Evolutionary conservation across 371 early-diverging fungal genomes (phyloP), one percentile per base, ranked within the genome.

Genomic region (Mucor ambiguus): DNA sequence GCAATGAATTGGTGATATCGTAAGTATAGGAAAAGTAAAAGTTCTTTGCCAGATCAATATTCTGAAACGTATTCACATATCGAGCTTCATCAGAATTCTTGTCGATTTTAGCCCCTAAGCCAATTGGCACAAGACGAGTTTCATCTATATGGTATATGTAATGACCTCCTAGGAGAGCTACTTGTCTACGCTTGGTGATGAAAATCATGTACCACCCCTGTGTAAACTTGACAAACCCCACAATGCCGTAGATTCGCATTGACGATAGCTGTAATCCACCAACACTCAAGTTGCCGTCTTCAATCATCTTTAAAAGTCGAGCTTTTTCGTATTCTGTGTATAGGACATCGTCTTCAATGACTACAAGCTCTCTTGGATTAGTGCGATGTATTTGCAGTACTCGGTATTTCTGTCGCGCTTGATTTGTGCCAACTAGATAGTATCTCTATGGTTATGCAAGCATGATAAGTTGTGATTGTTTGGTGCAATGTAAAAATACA

Each of bases 71-170:
- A 35, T 88, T 84, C n/a, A 89, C 75, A 69, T 94, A 94, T 66
- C 93, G 77, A 2, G 88, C 87, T 75, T 97, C 97, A 43, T 91
- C 92, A 16, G 90, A 85, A 62, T 90, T 89, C 66, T 89, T 85
- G 64, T 95, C 95, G 4, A 89, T 71, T 52, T 90, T 91, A 12
- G 80, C 82, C 14, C 86, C 84, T 20, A 74, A 81, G 5, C 86
- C 88, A 58, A 95, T 85, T 52, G 90, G 88, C 5, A 97, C 74
- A 12, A 96, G 79, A 18, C 88, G 72, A 0, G 96, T 96, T 30
- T 93, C 95, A 61, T 97, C 97, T 48, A 97, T 93, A 63, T 97
- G 97, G 73, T 96, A 96, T 10, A 98, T 83, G 69, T 93, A 92
- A 71, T 97, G 96, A 0, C 97, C 97, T n/a, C 98, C 98, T 11